Evolutionary conservation across 192 early-diverging fungal genomes (phyloP), one percentile per base, ranked within the genome.

Genomic region (Jimgerdemannia flammicorona): DNA sequence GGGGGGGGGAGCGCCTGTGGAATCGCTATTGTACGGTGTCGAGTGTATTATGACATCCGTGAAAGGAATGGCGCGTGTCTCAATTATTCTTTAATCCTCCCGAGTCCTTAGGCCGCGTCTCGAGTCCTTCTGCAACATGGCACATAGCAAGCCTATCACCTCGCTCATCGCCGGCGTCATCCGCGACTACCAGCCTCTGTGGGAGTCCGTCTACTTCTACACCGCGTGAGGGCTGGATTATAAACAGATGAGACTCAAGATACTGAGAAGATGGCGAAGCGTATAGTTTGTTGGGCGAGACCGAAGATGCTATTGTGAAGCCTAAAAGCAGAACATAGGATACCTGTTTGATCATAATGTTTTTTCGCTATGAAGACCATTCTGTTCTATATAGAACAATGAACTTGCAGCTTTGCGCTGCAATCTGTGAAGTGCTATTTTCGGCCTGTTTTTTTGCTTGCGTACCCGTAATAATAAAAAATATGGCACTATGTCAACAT

Each of bases 121-220:
- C 69, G 85, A 92, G 42, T 80, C 84, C 4, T 85, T 93, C 44
- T 90, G 90, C 67, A 81, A 89, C 69, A 84, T 87, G 66, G 87
- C 89, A n/a, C 84, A 83, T 71, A 90, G 88, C 74, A 94, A 90
- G 82, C 91, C 92, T 66, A 77, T 96, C 64, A 86, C 95, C 64
- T 93, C 91, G 17, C 84, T 96, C 75, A 84, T 94, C 20, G 90
- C 90, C 65, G 89, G 93, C 69, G 71, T 96, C 64, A 82, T 96
- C 54, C 87, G 88, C 39, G 95, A 97, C 81, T 97, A 97, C 80
- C 90, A 94, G 78, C 94, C 95, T 4, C 84, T 97, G 29, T 95
- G 94, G 94, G 91, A 97, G 83, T 88, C 89, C 66, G 89, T 94
- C 74, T 93, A 97, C 81, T 97, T 95, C 77, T 97, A 97, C 80